A percentile compares a stretch with the other conserved stretches of the same genome.
Evolutionary conservation across 345 rosid species (phyloP).

Genomic region (Brassica nigra): DNA sequence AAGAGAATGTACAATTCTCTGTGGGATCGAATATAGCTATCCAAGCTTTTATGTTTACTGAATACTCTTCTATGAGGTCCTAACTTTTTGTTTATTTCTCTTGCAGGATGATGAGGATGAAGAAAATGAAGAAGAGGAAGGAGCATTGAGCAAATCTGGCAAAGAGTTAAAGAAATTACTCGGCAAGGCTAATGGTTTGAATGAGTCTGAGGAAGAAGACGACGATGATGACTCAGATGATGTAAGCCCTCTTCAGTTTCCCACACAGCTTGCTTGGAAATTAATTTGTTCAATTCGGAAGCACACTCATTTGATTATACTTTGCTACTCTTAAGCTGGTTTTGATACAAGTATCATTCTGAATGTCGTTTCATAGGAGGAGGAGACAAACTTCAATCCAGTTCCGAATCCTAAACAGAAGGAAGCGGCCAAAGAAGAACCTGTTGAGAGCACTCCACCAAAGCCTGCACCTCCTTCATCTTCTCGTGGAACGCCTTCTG

Average conservation of each 20-base stretch:
- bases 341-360: neutral
- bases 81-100: neutral
- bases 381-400: slow-evolving; percentile 58
- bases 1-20: neutral
- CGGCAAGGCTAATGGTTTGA: slow-evolving; percentile 64
- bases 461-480: slow-evolving; percentile 67
- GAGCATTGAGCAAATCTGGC: slow-evolving; percentile 92
- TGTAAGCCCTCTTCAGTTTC: slow-evolving; percentile 48
- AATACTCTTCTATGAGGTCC: neutral
- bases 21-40: no score
- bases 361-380: slow-evolving; percentile 38
- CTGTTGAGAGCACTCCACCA: slow-evolving; percentile 66
- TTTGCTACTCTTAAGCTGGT: neutral
- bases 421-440: slow-evolving; percentile 80
- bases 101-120: slow-evolving; percentile 89
- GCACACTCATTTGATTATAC: no score
- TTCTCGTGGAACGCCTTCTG: slow-evolving; percentile 68
- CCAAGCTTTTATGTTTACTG: neutral
- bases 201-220: slow-evolving; percentile 83
- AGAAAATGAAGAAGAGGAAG: slow-evolving; percentile 89
- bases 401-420: slow-evolving; percentile 66
- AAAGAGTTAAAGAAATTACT: slow-evolving; percentile 93
- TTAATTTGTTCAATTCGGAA: no score
- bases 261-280: neutral
- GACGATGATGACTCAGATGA: slow-evolving; percentile 81